Conservation (phyloP, 1,139 yeast genomes). For the Cylindricascospora bacillispora region DNA sequence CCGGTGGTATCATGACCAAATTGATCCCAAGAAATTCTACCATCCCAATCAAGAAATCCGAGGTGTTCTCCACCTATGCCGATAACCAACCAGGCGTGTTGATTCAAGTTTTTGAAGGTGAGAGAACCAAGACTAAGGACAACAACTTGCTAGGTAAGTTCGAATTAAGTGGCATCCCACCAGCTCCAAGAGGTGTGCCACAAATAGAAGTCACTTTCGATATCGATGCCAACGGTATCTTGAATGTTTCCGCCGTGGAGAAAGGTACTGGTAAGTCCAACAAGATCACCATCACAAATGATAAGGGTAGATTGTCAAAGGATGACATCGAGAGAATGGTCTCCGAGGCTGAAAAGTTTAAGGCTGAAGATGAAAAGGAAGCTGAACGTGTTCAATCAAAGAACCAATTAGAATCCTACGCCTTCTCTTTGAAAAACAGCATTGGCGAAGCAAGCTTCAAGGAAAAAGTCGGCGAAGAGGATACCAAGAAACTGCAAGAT, state of each 20-base stretch:
- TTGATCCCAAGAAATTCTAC: conserved; percentile 93
- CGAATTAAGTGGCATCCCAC: conserved; percentile 88
- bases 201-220: conserved; percentile 95
- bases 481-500: conserved; percentile 66
- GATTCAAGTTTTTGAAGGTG: conserved; percentile 94
- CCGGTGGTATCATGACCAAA: conserved; percentile 97
- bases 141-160: conserved; percentile 91
- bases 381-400: conserved; percentile 64
- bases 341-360: conserved; percentile 70
- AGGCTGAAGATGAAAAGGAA: conserved; percentile 68
- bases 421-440: conserved; percentile 66
- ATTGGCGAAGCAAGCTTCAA: conserved; percentile 49
- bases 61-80: conserved; percentile 90
- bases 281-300: conserved; percentile 73
- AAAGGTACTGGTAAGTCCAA: conserved; percentile 81
- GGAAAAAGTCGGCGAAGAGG: conserved; percentile 70
- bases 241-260: conserved; percentile 85
- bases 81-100: conserved; percentile 95
- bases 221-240: conserved; percentile 90
- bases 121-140: conserved; percentile 88
- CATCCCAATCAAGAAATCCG: conserved; percentile 91
- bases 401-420: conserved; percentile 76
- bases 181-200: conserved; percentile 97
- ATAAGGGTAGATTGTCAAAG: conserved; percentile 85
- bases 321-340: conserved; percentile 91